These are phyloP conservation scores for Chrysopogon serrulatus DNA, from an alignment of 176 grass and related monocot genomes.

Conservation along the genomic window DNA sequence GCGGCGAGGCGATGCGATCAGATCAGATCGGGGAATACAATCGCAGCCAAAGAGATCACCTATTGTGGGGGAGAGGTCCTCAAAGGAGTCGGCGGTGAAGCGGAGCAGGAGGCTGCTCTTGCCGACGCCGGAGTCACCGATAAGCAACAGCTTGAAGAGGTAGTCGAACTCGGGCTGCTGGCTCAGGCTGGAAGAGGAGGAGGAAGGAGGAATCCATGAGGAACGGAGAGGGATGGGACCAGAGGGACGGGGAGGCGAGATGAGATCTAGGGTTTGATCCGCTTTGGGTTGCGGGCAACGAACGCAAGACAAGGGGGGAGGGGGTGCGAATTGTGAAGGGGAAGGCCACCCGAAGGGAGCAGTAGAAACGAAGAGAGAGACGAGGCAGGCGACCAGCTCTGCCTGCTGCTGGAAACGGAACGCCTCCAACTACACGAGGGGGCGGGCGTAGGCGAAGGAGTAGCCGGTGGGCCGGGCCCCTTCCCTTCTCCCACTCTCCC, in stretches of 20 bases:
- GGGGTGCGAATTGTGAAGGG: no score
- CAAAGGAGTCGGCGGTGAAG: conserved; percentile 91
- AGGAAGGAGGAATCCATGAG: conserved; percentile 45
- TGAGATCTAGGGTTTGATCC: conserved; percentile 57
- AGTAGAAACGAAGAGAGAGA: no score
- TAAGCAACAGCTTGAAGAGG: conserved; percentile 89
- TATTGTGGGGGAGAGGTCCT: conserved; percentile 91
- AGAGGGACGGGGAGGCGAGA: not conserved
- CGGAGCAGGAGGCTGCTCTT: conserved; percentile 97
- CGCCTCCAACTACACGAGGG: no score
- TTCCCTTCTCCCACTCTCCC: no score
- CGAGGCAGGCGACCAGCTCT: no score
- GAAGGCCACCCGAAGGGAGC: no score
- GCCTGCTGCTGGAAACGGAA: no score
- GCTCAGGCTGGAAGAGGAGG: conserved; percentile 43
- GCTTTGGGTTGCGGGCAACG: no score
- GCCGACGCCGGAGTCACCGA: conserved; percentile 93
- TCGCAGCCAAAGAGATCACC: conserved; percentile 13
- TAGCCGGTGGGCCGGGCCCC: no score
- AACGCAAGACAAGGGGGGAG: no score
- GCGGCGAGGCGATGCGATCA: not conserved
- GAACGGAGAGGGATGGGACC: not conserved
- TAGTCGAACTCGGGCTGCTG: conserved; percentile 87
- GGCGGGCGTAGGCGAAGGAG: no score
- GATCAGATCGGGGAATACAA: not conserved